A percentile compares a stretch with the other conserved stretches of the same genome.
These are phyloP conservation scores for Coniochaeta sp. DNA, from an alignment of 2,329 filamentous ascomycete genomes.

Conservation along the genomic window DNA sequence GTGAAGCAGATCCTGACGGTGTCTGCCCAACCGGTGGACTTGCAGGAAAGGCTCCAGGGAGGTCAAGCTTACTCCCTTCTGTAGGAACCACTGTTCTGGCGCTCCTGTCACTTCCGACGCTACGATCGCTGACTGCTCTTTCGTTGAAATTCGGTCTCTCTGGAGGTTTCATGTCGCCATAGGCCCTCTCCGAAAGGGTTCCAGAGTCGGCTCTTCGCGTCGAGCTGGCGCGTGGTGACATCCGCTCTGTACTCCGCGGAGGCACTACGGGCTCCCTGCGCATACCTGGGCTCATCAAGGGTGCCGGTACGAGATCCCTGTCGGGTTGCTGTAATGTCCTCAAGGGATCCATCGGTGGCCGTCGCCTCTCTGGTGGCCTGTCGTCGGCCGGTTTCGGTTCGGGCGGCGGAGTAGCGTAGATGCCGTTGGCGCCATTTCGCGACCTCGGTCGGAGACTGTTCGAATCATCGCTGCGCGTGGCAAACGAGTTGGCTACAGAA, in stretches of 20 bases:
- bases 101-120: slow-evolving; percentile 3
- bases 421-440: slow-evolving; percentile 33
- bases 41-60: slow-evolving; percentile 4
- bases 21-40: slow-evolving; percentile 16
- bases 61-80: slow-evolving; percentile 8
- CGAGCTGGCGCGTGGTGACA: slow-evolving; percentile 37
- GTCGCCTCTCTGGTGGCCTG: slow-evolving; percentile 53
- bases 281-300: slow-evolving; percentile 43
- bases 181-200: slow-evolving; percentile 7
- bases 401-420: slow-evolving; percentile 13
- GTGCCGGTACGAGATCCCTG: slow-evolving; percentile 50
- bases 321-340: slow-evolving; percentile 39
- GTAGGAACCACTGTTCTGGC: slow-evolving; percentile 7
- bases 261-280: slow-evolving; percentile 39
- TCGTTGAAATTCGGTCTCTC: neutral
- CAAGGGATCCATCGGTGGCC: slow-evolving; percentile 59
- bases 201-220: slow-evolving; percentile 15
- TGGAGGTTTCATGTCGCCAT: neutral
- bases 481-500: slow-evolving; percentile 43
- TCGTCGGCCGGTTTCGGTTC: slow-evolving; percentile 28
- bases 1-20: neutral
- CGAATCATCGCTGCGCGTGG: slow-evolving; percentile 43
- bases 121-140: slow-evolving; percentile 20
- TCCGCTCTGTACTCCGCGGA: slow-evolving; percentile 45
- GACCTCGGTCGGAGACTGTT: slow-evolving; percentile 44